Conservation (phyloP, 1,284 basidiomycete genomes). For the Veloboletus limbatus region DNA sequence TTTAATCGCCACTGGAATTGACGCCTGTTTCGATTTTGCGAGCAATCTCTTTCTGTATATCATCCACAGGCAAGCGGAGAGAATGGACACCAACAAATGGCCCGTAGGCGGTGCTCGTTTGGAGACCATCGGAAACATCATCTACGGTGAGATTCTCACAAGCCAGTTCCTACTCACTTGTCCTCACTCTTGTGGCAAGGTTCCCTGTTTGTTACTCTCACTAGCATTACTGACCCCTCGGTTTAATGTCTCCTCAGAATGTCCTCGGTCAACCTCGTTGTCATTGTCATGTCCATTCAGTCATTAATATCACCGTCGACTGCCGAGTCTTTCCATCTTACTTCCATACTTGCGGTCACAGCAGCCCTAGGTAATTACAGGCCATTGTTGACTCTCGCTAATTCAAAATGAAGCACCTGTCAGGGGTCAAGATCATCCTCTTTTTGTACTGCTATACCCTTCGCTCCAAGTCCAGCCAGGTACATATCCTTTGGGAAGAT, state of each 20-base stretch:
- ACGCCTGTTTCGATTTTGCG: slow-evolving; percentile 88
- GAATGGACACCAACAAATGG: slow-evolving; percentile 83
- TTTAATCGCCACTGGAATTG: slow-evolving; percentile 86
- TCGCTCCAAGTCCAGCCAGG: slow-evolving; percentile 81
- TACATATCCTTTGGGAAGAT: slow-evolving; percentile 93
- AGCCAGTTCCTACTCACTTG: background rate
- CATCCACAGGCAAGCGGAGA: slow-evolving; percentile 73
- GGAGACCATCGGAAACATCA: slow-evolving; percentile 88
- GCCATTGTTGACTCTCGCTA: background rate
- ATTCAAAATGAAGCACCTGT: slow-evolving; percentile 7
- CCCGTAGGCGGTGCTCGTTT: slow-evolving; percentile 88
- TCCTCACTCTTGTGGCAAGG: slow-evolving; percentile 42
- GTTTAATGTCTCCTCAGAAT: slow-evolving; percentile 50
- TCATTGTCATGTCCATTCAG: slow-evolving; percentile 82
- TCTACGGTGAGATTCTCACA: slow-evolving; percentile 62
- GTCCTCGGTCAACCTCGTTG: slow-evolving; percentile 81
- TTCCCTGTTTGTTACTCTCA: slow-evolving; percentile 51
- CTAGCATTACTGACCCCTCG: background rate
- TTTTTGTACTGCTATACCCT: slow-evolving; percentile 87
- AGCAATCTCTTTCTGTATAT: slow-evolving; percentile 86
- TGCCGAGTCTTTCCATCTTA: slow-evolving; percentile 72
- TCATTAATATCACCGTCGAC: slow-evolving; percentile 62
- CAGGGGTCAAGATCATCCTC: slow-evolving; percentile 81
- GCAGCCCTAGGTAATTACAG: slow-evolving; percentile 66
- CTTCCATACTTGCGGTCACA: slow-evolving; percentile 80